Percentiles rank a stretch among this genome's conserved stretches.
phyloP scores from a whole-genome alignment of 2,329 filamentous ascomycete species.

The Scedosporium boydii region DNA sequence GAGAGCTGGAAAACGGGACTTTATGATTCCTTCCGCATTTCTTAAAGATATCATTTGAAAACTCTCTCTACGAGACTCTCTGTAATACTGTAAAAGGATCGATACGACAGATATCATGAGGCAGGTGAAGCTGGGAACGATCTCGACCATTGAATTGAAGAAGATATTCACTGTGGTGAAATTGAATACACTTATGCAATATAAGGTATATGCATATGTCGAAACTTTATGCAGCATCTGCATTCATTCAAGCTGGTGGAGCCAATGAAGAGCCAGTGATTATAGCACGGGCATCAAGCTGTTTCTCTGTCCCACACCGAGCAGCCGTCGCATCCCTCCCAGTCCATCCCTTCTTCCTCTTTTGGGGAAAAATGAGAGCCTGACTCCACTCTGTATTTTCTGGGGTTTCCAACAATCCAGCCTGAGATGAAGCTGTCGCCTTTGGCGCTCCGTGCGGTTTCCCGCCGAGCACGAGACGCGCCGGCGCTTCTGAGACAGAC shows the following conservation, averaged over 20 bases:
- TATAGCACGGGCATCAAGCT: not conserved
- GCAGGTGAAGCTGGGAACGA: no score
- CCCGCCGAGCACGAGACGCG: not conserved
- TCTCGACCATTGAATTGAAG: no score
- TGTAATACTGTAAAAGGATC: not conserved
- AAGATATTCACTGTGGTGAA: no score
- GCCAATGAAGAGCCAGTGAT: conserved; percentile 2
- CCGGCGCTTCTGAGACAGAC: not conserved
- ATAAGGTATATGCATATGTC: conserved; percentile 2
- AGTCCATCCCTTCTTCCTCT: not conserved
- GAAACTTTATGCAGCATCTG: not conserved
- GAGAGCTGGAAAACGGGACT: not conserved
- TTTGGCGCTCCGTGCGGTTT: not conserved
- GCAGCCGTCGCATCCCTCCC: not conserved
- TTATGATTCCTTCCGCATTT: no score
- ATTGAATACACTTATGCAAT: not conserved
- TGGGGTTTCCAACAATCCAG: not conserved
- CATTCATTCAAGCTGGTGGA: not conserved
- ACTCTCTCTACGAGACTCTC: not conserved
- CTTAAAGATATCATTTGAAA: not conserved
- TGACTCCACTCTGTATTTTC: not conserved
- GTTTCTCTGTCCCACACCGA: not conserved
- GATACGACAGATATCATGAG: no score
- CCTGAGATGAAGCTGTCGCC: conserved; percentile 1
- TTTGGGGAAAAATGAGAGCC: not conserved